These are phyloP conservation scores for Neoscytalidium dimidiatum DNA, from an alignment of 2,329 filamentous ascomycete genomes.

Conservation along the genomic window DNA sequence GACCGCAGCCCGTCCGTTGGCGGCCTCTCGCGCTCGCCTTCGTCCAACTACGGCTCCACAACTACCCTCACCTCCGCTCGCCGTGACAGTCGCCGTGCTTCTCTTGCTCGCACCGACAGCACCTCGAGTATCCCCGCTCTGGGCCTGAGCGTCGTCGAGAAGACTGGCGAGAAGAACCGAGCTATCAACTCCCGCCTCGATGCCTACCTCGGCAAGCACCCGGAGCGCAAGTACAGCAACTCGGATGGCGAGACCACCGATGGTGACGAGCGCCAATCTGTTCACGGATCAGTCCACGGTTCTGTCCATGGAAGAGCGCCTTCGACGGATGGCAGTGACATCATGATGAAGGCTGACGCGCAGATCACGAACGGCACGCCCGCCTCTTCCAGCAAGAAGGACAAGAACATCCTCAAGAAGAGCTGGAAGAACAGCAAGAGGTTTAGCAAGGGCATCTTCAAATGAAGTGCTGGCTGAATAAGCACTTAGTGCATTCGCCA, in stretches of 20 bases:
- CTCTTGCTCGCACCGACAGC: slow-evolving; percentile 39
- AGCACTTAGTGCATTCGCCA: background rate
- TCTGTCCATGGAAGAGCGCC: background rate
- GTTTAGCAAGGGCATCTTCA: slow-evolving; percentile 38
- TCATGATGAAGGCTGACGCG: slow-evolving; percentile 15
- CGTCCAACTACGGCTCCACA: slow-evolving; percentile 30
- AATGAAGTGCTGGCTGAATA: slow-evolving; percentile 22
- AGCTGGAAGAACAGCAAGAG: slow-evolving; percentile 38
- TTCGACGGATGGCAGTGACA: slow-evolving; percentile 32
- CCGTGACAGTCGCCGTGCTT: slow-evolving; percentile 39
- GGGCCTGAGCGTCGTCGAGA: slow-evolving; percentile 15
- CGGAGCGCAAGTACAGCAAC: slow-evolving; percentile 20
- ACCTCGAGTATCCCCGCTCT: slow-evolving; percentile 34
- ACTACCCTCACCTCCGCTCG: slow-evolving; percentile 34
- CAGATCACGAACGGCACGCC: slow-evolving; percentile 28
- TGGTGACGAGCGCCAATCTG: slow-evolving; percentile 34
- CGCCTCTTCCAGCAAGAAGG: slow-evolving; percentile 35
- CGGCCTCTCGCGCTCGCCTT: slow-evolving; percentile 42
- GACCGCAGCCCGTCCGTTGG: slow-evolving; percentile 42
- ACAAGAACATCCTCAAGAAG: slow-evolving; percentile 35
- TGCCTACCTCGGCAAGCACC: slow-evolving; percentile 33
- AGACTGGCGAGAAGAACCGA: slow-evolving; percentile 40
- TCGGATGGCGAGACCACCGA: slow-evolving; percentile 24
- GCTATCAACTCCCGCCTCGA: slow-evolving; percentile 43
- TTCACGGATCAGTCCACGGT: background rate